A percentile compares a stretch with the other conserved stretches of the same genome.
Conservation (phyloP, 331 rosid genomes). For the Cucumis variabilis region DNA sequence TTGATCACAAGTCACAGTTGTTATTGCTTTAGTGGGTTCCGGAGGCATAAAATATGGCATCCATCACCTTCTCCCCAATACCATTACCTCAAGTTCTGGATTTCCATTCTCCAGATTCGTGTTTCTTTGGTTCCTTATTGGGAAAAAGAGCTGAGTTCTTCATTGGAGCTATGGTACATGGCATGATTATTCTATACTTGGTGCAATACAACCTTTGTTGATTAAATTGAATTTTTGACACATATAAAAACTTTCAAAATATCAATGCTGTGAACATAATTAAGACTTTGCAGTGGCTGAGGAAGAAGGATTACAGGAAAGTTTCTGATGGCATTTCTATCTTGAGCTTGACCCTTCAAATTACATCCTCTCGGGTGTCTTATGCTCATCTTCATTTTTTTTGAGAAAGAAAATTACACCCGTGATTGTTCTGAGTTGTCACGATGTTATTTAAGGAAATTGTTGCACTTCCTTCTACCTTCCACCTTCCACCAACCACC, state of each 20-base stretch:
- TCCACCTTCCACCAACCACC: neutral
- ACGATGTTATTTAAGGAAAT: neutral
- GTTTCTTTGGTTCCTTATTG: neutral
- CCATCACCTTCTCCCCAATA: constrained; percentile 1
- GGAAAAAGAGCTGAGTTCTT: neutral
- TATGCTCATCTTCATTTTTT: neutral
- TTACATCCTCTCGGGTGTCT: neutral
- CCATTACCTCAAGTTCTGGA: neutral
- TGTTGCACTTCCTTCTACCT: constrained; percentile 1
- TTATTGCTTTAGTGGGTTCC: constrained; percentile 55
- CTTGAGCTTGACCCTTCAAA: neutral
- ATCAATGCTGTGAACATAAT: neutral
- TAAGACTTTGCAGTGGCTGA: neutral
- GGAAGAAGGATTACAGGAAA: neutral
- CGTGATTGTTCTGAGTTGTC: neutral
- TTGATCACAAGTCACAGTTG: constrained; percentile 89
- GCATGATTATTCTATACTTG: neutral
- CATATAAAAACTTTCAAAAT: neutral
- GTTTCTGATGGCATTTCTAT: neutral
- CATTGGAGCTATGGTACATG: neutral
- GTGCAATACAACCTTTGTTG: neutral
- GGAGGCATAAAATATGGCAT: neutral
- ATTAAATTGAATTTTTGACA: neutral
- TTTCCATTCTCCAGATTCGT: neutral
- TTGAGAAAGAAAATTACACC: neutral